A percentile compares a stretch with the other conserved stretches of the same genome.
These are phyloP conservation scores for Malassezia sp. DNA, from an alignment of 1,284 basidiomycete genomes.

Conservation along the genomic window DNA sequence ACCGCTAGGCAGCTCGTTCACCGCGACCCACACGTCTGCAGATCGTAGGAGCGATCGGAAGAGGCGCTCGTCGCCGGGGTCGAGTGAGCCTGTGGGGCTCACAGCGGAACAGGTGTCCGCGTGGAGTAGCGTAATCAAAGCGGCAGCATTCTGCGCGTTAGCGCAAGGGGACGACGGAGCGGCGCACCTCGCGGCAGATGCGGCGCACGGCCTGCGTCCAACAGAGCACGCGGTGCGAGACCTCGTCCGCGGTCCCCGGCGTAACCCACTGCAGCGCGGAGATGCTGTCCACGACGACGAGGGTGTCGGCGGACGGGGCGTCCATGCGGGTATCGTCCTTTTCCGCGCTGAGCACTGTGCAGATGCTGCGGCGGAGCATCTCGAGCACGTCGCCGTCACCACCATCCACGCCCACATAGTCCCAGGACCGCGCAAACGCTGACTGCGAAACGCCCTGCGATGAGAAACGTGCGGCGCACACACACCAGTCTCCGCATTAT, in stretches of 20 bases:
- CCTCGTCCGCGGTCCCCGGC: neutral
- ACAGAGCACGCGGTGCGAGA: no score
- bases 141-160: no score
- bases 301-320: neutral
- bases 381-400: no score
- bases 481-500: slow-evolving; percentile 11
- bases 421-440: neutral
- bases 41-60: slow-evolving; percentile 11
- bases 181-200: no score
- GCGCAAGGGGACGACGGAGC: no score
- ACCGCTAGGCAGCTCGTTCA: slow-evolving; percentile 13
- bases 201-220: no score
- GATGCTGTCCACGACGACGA: slow-evolving; percentile 8
- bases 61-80: slow-evolving; percentile 6
- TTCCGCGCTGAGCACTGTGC: no score
- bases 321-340: no score
- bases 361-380: no score
- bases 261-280: slow-evolving; percentile 10
- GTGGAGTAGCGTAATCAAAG: slow-evolving; percentile 10
- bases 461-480: neutral
- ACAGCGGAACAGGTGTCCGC: slow-evolving; percentile 3
- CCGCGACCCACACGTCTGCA: slow-evolving; percentile 13
- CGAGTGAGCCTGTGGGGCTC: neutral
- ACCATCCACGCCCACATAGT: no score
- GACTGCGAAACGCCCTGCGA: neutral